Evolutionary conservation across 2,329 filamentous ascomycete genomes (phyloP).

Genomic region (Fusarium longipes): DNA sequence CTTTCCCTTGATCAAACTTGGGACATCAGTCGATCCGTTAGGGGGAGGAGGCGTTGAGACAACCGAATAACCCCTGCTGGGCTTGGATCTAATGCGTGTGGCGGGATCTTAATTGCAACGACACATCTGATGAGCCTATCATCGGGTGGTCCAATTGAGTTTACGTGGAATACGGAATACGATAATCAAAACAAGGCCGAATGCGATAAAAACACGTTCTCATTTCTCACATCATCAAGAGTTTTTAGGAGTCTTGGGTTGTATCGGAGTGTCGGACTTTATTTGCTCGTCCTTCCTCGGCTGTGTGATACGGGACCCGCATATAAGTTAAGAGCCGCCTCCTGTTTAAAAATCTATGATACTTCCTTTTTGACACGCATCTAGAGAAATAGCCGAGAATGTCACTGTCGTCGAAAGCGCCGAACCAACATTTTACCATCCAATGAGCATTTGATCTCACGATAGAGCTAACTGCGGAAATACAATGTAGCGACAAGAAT

Average conservation of each 20-base stretch:
- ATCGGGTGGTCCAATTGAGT: slow-evolving; percentile 10
- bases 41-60: not conserved
- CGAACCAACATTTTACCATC: not conserved
- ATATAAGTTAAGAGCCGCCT: slow-evolving; percentile 3
- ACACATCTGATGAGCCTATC: not conserved
- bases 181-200: slow-evolving; percentile 8
- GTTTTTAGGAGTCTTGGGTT: not conserved
- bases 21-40: not conserved
- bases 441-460: slow-evolving; percentile 1
- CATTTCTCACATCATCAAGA: not conserved
- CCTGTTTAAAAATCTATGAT: slow-evolving; percentile 16
- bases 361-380: slow-evolving; percentile 14
- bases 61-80: slow-evolving; percentile 1
- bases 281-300: not conserved
- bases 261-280: not conserved
- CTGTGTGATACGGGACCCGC: not conserved
- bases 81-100: slow-evolving; percentile 3
- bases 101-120: slow-evolving; percentile 12
- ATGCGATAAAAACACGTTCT: slow-evolving; percentile 11
- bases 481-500: not conserved
- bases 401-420: not conserved
- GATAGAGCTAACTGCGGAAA: not conserved
- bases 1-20: not conserved
- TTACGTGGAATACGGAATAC: slow-evolving; percentile 23
- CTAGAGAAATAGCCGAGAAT: not conserved